Evolutionary conservation across 441 rosid genomes (phyloP).

Genomic region (Populus tomentosa): DNA sequence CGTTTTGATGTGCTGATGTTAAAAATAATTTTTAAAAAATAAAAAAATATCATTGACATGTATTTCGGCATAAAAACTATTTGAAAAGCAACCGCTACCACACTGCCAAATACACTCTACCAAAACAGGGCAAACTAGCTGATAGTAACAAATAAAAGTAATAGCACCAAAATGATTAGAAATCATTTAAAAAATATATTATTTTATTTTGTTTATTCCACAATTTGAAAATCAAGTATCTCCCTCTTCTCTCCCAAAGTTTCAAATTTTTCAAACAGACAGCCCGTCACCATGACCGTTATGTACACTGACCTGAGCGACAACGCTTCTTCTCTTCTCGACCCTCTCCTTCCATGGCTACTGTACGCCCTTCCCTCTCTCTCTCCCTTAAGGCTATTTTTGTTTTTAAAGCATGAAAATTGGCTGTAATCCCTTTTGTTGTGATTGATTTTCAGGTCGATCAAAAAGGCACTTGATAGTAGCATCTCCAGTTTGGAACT

Average conservation of each 20-base stretch:
- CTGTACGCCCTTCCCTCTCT: constrained; percentile 23
- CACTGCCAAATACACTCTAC: too few relatives aligned
- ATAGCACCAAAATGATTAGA: background rate
- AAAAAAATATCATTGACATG: too few relatives aligned
- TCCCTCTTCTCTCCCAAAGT: background rate
- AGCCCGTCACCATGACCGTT: constrained; percentile 9
- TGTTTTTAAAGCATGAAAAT: background rate
- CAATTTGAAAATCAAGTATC: background rate
- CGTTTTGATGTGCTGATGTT: too few relatives aligned
- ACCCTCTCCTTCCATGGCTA: constrained; percentile 75
- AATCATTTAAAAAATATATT: too few relatives aligned
- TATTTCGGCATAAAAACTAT: too few relatives aligned
- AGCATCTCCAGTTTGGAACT: constrained; percentile 31
- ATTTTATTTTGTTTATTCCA: background rate
- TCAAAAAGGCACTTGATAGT: constrained; percentile 41
- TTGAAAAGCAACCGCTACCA: too few relatives aligned
- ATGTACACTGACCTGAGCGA: constrained; percentile 13
- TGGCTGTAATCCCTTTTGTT: background rate
- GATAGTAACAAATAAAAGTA: too few relatives aligned
- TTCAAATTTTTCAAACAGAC: background rate
- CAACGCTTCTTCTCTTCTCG: constrained; percentile 25
- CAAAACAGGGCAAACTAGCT: too few relatives aligned
- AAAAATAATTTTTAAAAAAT: too few relatives aligned
- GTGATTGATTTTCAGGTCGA: constrained; percentile 37
- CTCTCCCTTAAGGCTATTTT: background rate